A percentile compares a stretch with the other conserved stretches of the same genome.
These are phyloP conservation scores for Sporothrix variecibatus DNA, from an alignment of 2,329 filamentous ascomycete species.

Conservation along the genomic window DNA sequence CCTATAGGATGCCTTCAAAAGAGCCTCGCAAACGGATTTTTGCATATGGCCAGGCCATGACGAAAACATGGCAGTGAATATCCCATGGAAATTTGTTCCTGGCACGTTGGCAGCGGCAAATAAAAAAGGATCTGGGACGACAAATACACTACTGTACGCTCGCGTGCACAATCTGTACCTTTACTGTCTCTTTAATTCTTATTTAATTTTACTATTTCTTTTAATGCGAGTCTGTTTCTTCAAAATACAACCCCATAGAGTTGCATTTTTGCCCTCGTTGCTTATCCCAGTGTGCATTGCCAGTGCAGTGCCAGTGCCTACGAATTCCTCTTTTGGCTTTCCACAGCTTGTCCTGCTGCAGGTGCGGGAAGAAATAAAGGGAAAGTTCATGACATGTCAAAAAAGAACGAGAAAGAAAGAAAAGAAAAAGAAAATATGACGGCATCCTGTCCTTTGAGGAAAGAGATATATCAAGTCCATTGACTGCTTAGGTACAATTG, in stretches of 20 bases:
- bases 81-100: neutral
- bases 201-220: neutral
- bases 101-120: neutral
- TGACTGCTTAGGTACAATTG: neutral
- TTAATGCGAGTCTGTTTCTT: too few relatives aligned
- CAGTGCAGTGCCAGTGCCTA: neutral
- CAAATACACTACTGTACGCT: neutral
- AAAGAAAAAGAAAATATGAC: neutral
- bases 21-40: slow-evolving; percentile 23
- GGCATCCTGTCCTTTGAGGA: neutral
- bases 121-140: neutral
- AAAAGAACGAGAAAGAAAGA: neutral
- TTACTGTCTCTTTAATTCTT: neutral
- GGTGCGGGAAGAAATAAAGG: neutral
- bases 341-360: slow-evolving; percentile 3
- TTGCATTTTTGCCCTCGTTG: neutral
- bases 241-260: neutral
- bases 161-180: too few relatives aligned
- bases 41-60: neutral
- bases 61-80: neutral
- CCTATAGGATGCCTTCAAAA: slow-evolving; percentile 24
- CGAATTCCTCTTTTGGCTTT: slow-evolving; percentile 15
- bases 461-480: neutral
- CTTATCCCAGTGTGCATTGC: neutral
- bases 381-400: neutral